phyloP scores from a whole-genome alignment of 495 filamentous ascomycete species.

The Arthonia radiata region DNA sequence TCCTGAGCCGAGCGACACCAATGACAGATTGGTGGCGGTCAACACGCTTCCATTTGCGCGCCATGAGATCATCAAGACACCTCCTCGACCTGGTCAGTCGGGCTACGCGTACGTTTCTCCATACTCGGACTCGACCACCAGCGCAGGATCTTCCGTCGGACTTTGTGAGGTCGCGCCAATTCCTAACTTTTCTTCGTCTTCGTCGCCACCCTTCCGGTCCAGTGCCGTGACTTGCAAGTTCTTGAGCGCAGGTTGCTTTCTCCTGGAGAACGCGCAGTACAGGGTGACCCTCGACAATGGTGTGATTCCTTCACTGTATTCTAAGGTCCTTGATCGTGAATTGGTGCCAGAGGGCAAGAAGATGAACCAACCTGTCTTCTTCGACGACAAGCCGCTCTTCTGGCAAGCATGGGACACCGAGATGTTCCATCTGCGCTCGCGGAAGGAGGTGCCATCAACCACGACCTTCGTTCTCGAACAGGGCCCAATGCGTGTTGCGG shows the following conservation, averaged over 20 bases:
- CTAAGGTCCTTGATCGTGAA: slow-evolving; percentile 43
- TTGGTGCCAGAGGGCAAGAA: slow-evolving; percentile 54
- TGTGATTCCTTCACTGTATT: slow-evolving; percentile 58
- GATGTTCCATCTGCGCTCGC: slow-evolving; percentile 76
- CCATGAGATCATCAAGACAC: slow-evolving; percentile 39
- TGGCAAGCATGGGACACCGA: slow-evolving; percentile 99
- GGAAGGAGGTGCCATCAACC: slow-evolving; percentile 41
- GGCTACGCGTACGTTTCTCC: no score
- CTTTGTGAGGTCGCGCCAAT: no score
- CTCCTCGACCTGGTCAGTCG: no score
- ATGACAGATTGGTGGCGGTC: slow-evolving; percentile 25
- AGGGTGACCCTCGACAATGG: slow-evolving; percentile 47
- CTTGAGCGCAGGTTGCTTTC: no score
- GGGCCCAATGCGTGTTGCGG: slow-evolving; percentile 48
- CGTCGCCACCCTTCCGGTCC: no score
- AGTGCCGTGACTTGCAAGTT: no score
- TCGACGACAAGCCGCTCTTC: slow-evolving; percentile 92
- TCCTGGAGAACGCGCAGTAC: slow-evolving; percentile 51
- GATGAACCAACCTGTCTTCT: slow-evolving; percentile 81
- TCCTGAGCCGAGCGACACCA: slow-evolving; percentile 11
- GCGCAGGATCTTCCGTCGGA: no score
- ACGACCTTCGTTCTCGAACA: slow-evolving; percentile 45
- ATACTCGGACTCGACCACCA: no score
- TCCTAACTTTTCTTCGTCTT: no score
- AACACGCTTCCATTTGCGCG: slow-evolving; percentile 75